These are phyloP conservation scores for Taphrina communis DNA, from an alignment of 1,139 yeast species.

Conservation along the genomic window DNA sequence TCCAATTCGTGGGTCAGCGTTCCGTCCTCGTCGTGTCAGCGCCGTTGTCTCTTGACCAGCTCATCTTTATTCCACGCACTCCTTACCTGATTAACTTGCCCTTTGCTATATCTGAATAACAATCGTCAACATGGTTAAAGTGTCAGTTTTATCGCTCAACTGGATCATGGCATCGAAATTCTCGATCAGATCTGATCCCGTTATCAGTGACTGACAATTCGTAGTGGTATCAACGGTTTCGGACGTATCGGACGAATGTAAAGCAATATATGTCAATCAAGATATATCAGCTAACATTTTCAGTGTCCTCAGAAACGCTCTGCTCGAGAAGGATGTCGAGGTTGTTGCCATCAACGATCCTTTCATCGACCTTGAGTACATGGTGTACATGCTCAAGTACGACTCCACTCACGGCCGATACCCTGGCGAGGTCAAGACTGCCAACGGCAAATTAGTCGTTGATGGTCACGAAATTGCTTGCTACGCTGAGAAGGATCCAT, in stretches of 20 bases:
- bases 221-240: constrained; percentile 53
- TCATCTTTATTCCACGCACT: neutral
- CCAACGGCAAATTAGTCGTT: constrained; percentile 65
- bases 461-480: constrained; percentile 72
- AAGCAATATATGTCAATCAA: constrained; percentile 47
- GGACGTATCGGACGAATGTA: constrained; percentile 83
- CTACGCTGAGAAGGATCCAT: constrained; percentile 79
- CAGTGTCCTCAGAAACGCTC: constrained; percentile 70
- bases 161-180: neutral
- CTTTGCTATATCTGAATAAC: too few species aligned
- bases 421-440: constrained; percentile 69
- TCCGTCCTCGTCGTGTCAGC: neutral
- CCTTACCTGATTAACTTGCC: neutral
- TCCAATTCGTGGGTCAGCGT: constrained; percentile 1
- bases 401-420: constrained; percentile 83
- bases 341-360: constrained; percentile 86
- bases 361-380: constrained; percentile 80
- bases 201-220: neutral
- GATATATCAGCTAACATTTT: constrained; percentile 1
- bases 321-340: constrained; percentile 68
- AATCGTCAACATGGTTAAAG: constrained; percentile 60
- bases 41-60: neutral
- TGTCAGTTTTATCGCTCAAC: constrained; percentile 49
- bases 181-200: neutral
- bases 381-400: constrained; percentile 87